phyloP scores from a whole-genome alignment of 495 filamentous ascomycete genomes.

The Penicillium pulvis region DNA sequence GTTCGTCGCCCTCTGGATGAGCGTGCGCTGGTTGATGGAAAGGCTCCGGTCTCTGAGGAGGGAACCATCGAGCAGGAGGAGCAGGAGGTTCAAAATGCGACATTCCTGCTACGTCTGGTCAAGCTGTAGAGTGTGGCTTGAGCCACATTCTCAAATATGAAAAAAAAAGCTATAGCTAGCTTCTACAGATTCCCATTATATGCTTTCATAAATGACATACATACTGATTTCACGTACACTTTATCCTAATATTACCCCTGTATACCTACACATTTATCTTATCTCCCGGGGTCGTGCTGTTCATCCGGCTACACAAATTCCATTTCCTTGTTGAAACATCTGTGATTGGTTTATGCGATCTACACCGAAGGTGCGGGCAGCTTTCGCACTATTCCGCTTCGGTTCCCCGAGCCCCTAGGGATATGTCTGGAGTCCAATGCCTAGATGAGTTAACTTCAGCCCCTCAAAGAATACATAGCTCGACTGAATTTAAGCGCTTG shows the following conservation, averaged over 20 bases:
- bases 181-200: not conserved
- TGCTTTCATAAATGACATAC: not conserved
- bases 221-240: not conserved
- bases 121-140: slow-evolving; percentile 58
- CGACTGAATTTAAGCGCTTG: too few species aligned
- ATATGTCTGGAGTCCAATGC: not conserved
- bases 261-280: too few species aligned
- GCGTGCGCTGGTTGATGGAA: slow-evolving; percentile 62
- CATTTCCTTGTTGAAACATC: not conserved
- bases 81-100: slow-evolving; percentile 85
- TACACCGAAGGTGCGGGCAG: not conserved
- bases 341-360: not conserved
- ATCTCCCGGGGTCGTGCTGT: too few species aligned
- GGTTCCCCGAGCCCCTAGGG: not conserved
- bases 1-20: slow-evolving; percentile 79
- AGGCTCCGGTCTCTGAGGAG: slow-evolving; percentile 57
- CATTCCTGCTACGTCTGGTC: slow-evolving; percentile 79
- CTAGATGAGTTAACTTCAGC: not conserved
- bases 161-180: not conserved
- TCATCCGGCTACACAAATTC: too few species aligned
- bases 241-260: not conserved
- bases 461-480: not conserved
- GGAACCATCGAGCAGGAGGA: slow-evolving; percentile 81
- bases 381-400: slow-evolving; percentile 1
- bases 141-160: not conserved